A percentile compares a stretch with the other conserved stretches of the same genome.
These are phyloP conservation scores for Didymella sp. DNA, from an alignment of 2,329 filamentous ascomycete species.

Conservation along the genomic window DNA sequence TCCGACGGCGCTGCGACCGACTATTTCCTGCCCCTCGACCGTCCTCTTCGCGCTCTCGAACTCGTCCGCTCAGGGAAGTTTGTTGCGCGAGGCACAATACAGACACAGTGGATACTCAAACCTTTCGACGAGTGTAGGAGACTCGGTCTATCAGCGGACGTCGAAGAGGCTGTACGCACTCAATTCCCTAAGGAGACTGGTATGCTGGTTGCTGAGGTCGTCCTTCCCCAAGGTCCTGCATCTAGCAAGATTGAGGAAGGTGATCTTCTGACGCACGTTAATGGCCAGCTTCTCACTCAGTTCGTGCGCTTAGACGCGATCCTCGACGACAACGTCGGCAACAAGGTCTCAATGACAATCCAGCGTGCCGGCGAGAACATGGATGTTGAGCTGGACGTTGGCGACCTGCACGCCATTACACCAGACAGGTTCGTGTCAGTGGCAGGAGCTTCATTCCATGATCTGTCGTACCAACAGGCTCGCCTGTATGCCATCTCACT, in stretches of 20 bases:
- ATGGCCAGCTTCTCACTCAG: conserved; percentile 89
- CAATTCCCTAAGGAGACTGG: conserved; percentile 92
- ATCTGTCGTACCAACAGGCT: conserved; percentile 97
- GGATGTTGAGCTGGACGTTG: conserved; percentile 82
- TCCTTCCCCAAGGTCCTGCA: conserved; percentile 88
- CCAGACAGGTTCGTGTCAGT: conserved; percentile 95
- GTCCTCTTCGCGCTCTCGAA: conserved; percentile 83
- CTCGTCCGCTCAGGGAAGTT: conserved; percentile 79
- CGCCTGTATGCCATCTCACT: conserved; percentile 91
- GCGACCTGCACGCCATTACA: conserved; percentile 91
- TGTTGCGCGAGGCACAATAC: conserved; percentile 92
- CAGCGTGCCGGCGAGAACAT: conserved; percentile 89
- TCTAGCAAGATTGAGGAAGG: conserved; percentile 89
- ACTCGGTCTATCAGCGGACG: conserved; percentile 81
- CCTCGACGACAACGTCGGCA: conserved; percentile 83
- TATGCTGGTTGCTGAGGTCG: conserved; percentile 95
- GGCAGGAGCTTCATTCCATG: conserved; percentile 92
- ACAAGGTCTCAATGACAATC: conserved; percentile 78
- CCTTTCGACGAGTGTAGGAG: conserved; percentile 96
- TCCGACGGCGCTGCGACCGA: conserved; percentile 96
- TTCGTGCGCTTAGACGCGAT: conserved; percentile 93
- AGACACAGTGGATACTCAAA: conserved; percentile 96
- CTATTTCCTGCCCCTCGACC: conserved; percentile 93
- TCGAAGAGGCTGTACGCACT: conserved; percentile 84
- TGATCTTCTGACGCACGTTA: conserved; percentile 91